phyloP scores from a whole-genome alignment of 2,329 filamentous ascomycete species.

The Rhynchosporium agropyri region DNA sequence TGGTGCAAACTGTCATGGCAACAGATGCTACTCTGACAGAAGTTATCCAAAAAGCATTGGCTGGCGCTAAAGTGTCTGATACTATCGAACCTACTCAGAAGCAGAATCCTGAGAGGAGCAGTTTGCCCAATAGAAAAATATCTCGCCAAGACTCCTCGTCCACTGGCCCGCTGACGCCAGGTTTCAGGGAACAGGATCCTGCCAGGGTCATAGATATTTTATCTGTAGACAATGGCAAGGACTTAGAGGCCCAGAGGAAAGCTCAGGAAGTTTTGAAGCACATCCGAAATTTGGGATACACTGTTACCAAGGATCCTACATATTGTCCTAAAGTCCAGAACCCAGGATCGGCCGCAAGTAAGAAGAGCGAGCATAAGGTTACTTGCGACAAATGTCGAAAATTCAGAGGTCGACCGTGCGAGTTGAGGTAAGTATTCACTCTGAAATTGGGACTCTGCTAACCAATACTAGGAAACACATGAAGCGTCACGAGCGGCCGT shows the following conservation, averaged over 20 bases:
- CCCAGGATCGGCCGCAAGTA: constrained; percentile 34
- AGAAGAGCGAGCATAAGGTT: constrained; percentile 37
- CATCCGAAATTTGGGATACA: constrained; percentile 35
- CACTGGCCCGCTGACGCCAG: constrained; percentile 16
- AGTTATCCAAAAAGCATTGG: constrained; percentile 34
- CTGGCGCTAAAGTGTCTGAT: constrained; percentile 26
- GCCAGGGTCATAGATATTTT: constrained; percentile 23
- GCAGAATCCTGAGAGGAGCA: constrained; percentile 23
- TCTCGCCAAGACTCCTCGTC: constrained; percentile 19
- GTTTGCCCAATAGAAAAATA: constrained; percentile 32
- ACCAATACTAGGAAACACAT: constrained; percentile 69
- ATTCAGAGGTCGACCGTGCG: constrained; percentile 53
- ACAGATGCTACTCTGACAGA: constrained; percentile 35
- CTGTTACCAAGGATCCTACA: constrained; percentile 32
- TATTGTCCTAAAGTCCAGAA: constrained; percentile 31
- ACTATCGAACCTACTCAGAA: constrained; percentile 17
- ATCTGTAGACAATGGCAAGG: constrained; percentile 21
- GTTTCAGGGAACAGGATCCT: constrained; percentile 5
- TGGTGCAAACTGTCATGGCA: constrained; percentile 33
- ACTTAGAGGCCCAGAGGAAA: constrained; percentile 30
- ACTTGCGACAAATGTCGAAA: constrained; percentile 51
- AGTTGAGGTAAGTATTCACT: constrained; percentile 54
- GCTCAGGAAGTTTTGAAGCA: constrained; percentile 34
- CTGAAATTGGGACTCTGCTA: constrained; percentile 21
- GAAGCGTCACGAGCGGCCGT: constrained; percentile 80